Evolutionary conservation across 371 early-diverging fungal species (phyloP).

Genomic region (Smittium culicis): DNA sequence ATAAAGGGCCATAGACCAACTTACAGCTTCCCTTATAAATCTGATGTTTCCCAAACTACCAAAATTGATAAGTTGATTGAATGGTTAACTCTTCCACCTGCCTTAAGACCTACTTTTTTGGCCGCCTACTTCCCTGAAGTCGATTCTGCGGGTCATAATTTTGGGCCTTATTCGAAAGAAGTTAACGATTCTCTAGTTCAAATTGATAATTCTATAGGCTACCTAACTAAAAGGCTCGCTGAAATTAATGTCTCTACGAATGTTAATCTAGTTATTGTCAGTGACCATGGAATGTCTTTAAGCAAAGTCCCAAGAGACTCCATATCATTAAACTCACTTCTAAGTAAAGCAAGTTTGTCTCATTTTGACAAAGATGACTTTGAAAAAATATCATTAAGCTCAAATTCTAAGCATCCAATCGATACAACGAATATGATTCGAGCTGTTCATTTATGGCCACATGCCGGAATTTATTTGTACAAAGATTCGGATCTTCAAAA

Average conservation of each 20-base stretch:
- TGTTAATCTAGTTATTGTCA: conserved; percentile 67
- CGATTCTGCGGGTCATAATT: conserved; percentile 65
- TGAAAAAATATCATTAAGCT: not conserved
- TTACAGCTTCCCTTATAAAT: conserved; percentile 43
- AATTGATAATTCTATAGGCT: conserved; percentile 52
- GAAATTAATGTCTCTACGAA: conserved; percentile 41
- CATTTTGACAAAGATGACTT: no score
- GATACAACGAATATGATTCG: not conserved
- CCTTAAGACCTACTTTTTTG: conserved; percentile 57
- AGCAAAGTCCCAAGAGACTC: conserved; percentile 18
- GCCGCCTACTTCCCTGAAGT: conserved; percentile 68
- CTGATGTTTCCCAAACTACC: conserved; percentile 32
- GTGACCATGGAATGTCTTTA: conserved; percentile 86
- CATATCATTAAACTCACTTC: conserved; percentile 34
- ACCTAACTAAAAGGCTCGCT: conserved; percentile 40
- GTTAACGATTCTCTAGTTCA: conserved; percentile 43
- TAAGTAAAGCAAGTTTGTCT: not conserved
- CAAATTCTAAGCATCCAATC: not conserved
- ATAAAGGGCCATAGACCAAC: conserved; percentile 44
- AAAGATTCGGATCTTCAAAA: not conserved
- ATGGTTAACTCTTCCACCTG: conserved; percentile 62
- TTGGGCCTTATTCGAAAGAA: conserved; percentile 53
- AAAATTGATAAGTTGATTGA: conserved; percentile 46
- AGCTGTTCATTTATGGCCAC: not conserved
- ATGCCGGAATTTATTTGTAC: not conserved